These are phyloP conservation scores for Ustilago tritici DNA, from an alignment of 1,284 basidiomycete species.

Conservation along the genomic window DNA sequence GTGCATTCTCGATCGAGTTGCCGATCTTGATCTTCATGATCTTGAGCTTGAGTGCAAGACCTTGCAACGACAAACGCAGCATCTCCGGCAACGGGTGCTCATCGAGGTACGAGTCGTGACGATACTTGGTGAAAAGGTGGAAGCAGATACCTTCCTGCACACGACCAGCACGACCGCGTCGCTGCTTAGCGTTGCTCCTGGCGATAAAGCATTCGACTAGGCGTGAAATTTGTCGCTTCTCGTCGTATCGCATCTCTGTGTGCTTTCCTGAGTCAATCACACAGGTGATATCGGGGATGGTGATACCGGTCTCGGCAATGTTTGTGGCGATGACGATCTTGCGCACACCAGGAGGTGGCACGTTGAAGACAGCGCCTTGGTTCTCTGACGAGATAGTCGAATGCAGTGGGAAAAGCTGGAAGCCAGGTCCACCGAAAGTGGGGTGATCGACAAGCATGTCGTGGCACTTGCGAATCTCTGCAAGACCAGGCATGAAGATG, in stretches of 20 bases:
- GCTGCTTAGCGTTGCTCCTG: slow-evolving; percentile 90
- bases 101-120: slow-evolving; percentile 84
- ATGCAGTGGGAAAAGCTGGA: slow-evolving; percentile 90
- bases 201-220: slow-evolving; percentile 93
- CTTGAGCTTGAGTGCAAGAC: slow-evolving; percentile 94
- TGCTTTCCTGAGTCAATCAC: slow-evolving; percentile 97
- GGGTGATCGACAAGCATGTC: slow-evolving; percentile 84
- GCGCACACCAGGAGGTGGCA: slow-evolving; percentile 81
- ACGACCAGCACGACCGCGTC: slow-evolving; percentile 91
- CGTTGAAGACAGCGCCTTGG: slow-evolving; percentile 89
- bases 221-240: slow-evolving; percentile 94
- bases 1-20: slow-evolving; percentile 83
- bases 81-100: slow-evolving; percentile 96
- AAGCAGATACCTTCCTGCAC: slow-evolving; percentile 92
- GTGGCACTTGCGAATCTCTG: slow-evolving; percentile 87
- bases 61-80: slow-evolving; percentile 91
- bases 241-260: slow-evolving; percentile 79
- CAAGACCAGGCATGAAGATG: slow-evolving; percentile 88
- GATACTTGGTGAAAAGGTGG: slow-evolving; percentile 90
- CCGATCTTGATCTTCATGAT: slow-evolving; percentile 94
- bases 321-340: slow-evolving; percentile 87
- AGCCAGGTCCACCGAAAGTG: slow-evolving; percentile 78
- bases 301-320: slow-evolving; percentile 92
- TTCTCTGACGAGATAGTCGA: slow-evolving; percentile 79
- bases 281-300: slow-evolving; percentile 97